A percentile compares a stretch with the other conserved stretches of the same genome.
phyloP scores from a whole-genome alignment of 2,329 filamentous ascomycete genomes.

The Fusarium torreyae region DNA sequence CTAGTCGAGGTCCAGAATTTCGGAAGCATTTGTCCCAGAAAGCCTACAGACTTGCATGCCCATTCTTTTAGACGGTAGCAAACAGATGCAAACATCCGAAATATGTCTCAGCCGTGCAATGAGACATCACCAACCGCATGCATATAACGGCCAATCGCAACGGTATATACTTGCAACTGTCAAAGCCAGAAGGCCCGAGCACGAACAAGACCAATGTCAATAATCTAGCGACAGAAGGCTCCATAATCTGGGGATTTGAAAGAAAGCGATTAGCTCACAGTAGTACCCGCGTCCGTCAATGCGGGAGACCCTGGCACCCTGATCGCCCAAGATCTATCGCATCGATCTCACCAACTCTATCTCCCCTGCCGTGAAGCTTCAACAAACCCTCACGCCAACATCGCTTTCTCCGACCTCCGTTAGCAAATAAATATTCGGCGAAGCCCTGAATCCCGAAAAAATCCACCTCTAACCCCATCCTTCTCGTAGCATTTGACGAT shows the following conservation, averaged over 20 bases:
- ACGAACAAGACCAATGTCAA: not conserved
- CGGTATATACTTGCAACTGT: not conserved
- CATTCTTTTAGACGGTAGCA: not conserved
- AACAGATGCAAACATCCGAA: not conserved
- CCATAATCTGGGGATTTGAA: not conserved
- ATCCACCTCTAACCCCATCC: not conserved
- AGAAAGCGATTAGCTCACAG: too few relatives aligned
- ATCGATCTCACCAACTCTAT: slow-evolving; percentile 19
- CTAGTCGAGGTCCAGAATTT: not conserved
- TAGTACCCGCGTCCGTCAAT: not conserved
- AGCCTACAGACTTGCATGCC: not conserved
- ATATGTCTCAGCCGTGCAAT: slow-evolving; percentile 16
- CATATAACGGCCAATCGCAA: not conserved
- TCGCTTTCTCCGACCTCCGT: not conserved
- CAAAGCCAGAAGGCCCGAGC: slow-evolving; percentile 1
- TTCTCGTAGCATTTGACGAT: not conserved
- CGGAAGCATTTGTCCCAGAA: not conserved
- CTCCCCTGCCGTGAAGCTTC: not conserved
- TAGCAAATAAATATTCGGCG: not conserved
- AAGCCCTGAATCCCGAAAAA: not conserved
- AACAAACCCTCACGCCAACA: not conserved
- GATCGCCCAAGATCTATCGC: slow-evolving; percentile 4
- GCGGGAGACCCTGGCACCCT: slow-evolving; percentile 1
- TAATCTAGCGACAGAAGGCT: not conserved
- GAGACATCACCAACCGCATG: not conserved